phyloP scores from a whole-genome alignment of 805 yeast genomes.

The Ascoidea tarda region DNA sequence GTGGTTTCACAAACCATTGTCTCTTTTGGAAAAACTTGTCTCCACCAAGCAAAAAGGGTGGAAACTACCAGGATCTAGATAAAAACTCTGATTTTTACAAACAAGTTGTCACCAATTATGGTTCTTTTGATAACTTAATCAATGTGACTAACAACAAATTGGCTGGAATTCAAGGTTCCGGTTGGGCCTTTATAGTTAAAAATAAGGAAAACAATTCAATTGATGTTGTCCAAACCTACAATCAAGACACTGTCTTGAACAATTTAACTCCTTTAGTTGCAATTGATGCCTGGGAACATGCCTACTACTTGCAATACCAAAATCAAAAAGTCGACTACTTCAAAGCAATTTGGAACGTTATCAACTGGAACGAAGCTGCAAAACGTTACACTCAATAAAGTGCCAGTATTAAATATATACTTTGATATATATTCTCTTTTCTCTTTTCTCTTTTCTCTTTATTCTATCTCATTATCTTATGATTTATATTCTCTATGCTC shows the following conservation, averaged over 20 bases:
- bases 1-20: constrained; percentile 79
- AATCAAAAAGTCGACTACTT: constrained; percentile 86
- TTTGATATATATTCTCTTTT: too few relatives aligned
- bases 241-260: constrained; percentile 78
- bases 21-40: constrained; percentile 83
- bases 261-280: constrained; percentile 62
- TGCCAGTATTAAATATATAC: too few relatives aligned
- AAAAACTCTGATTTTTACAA: constrained; percentile 41
- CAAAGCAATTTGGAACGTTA: constrained; percentile 87
- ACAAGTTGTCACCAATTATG: constrained; percentile 51
- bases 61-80: constrained; percentile 16
- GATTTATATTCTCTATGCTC: too few relatives aligned
- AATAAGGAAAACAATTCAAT: constrained; percentile 61
- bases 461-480: too few relatives aligned
- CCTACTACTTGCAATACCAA: constrained; percentile 86
- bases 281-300: constrained; percentile 95
- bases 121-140: constrained; percentile 58
- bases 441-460: too few relatives aligned
- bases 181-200: constrained; percentile 89
- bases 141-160: constrained; percentile 48
- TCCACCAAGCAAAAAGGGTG: constrained; percentile 67
- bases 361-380: constrained; percentile 89
- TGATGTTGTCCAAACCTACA: constrained; percentile 68
- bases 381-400: constrained; percentile 35
- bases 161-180: constrained; percentile 89